Evolutionary conservation across 106 monocot species (phyloP).

Genomic region (Dioscorea dumetorum): DNA sequence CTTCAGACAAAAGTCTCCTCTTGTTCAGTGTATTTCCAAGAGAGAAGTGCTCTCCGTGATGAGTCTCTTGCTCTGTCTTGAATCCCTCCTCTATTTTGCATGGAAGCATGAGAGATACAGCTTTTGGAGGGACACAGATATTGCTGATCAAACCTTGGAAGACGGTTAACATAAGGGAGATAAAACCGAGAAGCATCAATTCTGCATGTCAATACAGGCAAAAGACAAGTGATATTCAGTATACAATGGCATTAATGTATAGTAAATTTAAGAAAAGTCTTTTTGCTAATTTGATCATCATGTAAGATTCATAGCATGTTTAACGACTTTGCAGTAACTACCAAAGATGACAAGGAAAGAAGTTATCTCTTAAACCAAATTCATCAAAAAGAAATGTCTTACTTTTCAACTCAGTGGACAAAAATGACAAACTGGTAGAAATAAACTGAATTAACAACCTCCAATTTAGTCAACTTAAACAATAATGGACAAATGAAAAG

Average conservation of each 20-base stretch:
- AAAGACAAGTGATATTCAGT: too few species aligned
- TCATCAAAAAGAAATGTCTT: too few species aligned
- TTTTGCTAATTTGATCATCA: too few species aligned
- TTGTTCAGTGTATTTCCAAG: slow-evolving; percentile 5
- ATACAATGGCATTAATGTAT: neutral
- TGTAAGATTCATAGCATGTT: too few species aligned
- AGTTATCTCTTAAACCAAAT: too few species aligned
- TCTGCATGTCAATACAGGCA: slow-evolving; percentile 39
- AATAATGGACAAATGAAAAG: too few species aligned
- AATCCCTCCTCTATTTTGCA: slow-evolving; percentile 40
- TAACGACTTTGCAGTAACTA: too few species aligned
- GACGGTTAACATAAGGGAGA: slow-evolving; percentile 78
- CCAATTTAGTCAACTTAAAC: too few species aligned
- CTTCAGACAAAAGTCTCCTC: slow-evolving; percentile 26
- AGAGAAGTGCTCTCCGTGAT: slow-evolving; percentile 7
- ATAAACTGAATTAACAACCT: too few species aligned
- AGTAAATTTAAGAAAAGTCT: neutral
- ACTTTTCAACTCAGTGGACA: too few species aligned
- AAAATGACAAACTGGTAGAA: too few species aligned
- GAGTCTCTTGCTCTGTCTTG: slow-evolving; percentile 1
- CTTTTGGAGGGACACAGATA: slow-evolving; percentile 47
- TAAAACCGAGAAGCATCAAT: slow-evolving; percentile 91
- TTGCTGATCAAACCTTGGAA: slow-evolving; percentile 40
- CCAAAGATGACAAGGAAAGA: too few species aligned
- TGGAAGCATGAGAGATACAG: slow-evolving; percentile 52